Evolutionary conservation across 352 stramenopile species (phyloP), one percentile per base, ranked within the genome.

Genomic region (Aphanomyces stellatus): DNA sequence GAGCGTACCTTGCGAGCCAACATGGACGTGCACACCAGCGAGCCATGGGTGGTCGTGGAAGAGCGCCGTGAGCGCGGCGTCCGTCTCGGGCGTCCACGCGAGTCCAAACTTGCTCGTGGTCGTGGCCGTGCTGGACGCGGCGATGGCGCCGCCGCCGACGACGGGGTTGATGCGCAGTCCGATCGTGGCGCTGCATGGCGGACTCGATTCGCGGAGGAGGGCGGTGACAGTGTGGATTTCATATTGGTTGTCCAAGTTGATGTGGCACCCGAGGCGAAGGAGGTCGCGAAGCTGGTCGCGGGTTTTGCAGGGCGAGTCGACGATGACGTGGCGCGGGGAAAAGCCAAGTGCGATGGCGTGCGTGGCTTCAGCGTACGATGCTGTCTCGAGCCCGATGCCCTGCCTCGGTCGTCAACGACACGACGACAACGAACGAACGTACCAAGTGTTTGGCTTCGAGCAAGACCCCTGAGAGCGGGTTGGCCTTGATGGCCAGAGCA

Each of bases 271-370:
- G 30, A 79, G 77, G 51, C 72, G 51, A 51, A 98, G 71, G 60
- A 95, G 78, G 43, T 88, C 80, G 28, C 78, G 72, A 22, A 98
- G 69, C 67, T 98, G 92, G 8, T 71, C 69, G 17, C 76, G 31
- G 8, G 91, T 98, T 75, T 98, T 98, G 75, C 87, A 96, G 11
- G 92, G 92, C 15, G 87, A 96, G 65, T 98, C 92, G 74, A 95
- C 97, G 7, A 98, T 85, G 19, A 97, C 79, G 48, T 77, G 76
- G 43, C 80, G 77, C 4, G 85, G 85, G 30, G 74, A 46, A 63
- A 91, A 90, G 1, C 86, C 85, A 2, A 92, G 75, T 35, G 80
- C 87, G 24, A 95, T 69, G 34, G 85, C 72, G 70, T 95, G 86
- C 63, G 87, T 92, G 11, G 81, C 86, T 65, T 95, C 86, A 0